Percentiles rank a stretch among this genome's conserved stretches.
phyloP scores from a whole-genome alignment of 345 rosid genomes.

The Hevea brasiliensis region DNA sequence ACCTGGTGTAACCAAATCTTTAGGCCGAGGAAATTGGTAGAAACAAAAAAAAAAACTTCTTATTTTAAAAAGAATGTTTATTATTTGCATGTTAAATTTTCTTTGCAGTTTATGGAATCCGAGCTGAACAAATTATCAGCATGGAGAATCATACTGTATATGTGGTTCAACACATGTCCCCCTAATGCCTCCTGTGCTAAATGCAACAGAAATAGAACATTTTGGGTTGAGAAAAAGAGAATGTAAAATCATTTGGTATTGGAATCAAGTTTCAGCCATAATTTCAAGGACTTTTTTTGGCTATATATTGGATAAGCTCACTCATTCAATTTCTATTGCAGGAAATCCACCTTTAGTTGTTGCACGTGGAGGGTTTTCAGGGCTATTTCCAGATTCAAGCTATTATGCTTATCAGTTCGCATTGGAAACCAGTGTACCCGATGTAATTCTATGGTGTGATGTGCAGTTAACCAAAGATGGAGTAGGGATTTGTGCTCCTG shows the following conservation, averaged over 20 bases:
- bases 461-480: constrained; percentile 83
- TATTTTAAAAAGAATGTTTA: not conserved
- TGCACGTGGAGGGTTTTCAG: constrained; percentile 94
- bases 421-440: constrained; percentile 21
- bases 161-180: not conserved
- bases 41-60: no score
- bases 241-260: not conserved
- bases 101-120: not conserved
- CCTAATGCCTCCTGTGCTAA: not conserved
- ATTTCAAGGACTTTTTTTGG: not conserved
- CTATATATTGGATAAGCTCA: not conserved
- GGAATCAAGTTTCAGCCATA: not conserved
- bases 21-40: no score
- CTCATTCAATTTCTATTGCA: constrained; percentile 31
- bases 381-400: constrained; percentile 78
- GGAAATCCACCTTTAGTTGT: constrained; percentile 65
- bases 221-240: not conserved
- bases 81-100: not conserved
- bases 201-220: not conserved
- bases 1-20: no score
- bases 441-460: constrained; percentile 72
- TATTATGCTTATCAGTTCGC: constrained; percentile 46
- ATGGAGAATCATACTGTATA: not conserved
- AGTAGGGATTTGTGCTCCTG: constrained; percentile 71
- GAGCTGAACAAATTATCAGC: not conserved